Base-by-base conservation (phyloP, 1,284 basidiomycete genomes). In the Tranzscheliella williamsii region DNA sequence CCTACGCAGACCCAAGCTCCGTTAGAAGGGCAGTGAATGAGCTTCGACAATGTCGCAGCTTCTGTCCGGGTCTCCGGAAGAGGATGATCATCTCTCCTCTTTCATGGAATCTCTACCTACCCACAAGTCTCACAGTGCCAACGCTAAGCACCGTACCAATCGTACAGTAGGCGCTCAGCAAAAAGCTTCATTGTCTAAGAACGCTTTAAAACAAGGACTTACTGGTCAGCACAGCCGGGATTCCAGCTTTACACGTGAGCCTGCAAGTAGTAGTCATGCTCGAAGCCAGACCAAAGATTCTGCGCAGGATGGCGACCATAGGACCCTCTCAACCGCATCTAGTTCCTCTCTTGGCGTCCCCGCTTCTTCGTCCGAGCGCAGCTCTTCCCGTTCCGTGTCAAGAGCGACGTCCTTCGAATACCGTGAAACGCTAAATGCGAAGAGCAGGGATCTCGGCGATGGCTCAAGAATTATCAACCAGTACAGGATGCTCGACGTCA, bases 401-500 rank as follows among this genome's bases (percentile, higher is more conserved):
- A 32, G 61, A 11, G 47, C 54, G 11, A 37, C 54, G 16, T 58
- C 61, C 4, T 43, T 53, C 33, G 61, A 64, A 8, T 64, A 50
- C 20, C 45, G 50, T 26, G 75, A 77, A 34, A 75, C 75, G 5
- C 61, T 77, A 15, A 49, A 77, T 40, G 75, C 75, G n/a, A 56
- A 65, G 35, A 67, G 68, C 21, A 50, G 41, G 36, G 57, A 73
- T 24, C 42, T 73, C 24, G 65, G 61, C 16, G 75, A 77, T 41
- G 75, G 75, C 5, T 70, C 70, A 1, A 42, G 67, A 0, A 66
- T 73, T 39, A 67, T 77, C 50, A 77, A 77, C 41, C 75, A 77
- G 42, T 77, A 77, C 42, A 64, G 58, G 36, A 70, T 77, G 33
- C 51, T 54, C 17, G 55, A 67, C 5, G 44, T 67, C n/a, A 70